Base-by-base conservation (phyloP, 2,329 filamentous ascomycete genomes). In the Phyllosticta citrichinensis region DNA sequence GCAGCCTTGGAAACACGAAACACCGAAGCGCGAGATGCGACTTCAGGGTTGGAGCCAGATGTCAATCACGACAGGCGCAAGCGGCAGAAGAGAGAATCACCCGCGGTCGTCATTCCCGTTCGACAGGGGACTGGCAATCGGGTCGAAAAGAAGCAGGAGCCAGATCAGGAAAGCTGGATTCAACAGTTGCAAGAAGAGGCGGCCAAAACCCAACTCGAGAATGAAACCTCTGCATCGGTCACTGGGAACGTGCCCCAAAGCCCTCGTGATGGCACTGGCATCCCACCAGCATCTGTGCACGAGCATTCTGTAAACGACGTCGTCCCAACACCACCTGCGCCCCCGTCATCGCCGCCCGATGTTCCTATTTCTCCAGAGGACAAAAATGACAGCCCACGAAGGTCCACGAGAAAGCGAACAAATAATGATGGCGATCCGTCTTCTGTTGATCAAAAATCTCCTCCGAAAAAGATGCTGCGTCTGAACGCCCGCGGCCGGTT, bases 401-500 rank as follows among this genome's bases (percentile, higher is more conserved):
- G n/a, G 6, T 47, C 40, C 12, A 17, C n/a, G 40, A n/a, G 40
- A 14, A 40, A 56, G 14, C 20, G 30, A 30, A 11, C 30, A 3
- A 25, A 40, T 17, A 14, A 12, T 14, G 27, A n/a, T 17, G 6
- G n/a, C 17, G 60, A 4, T n/a, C 50, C 35, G 5, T 25, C 53
- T 17, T 47, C 58, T 5, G 24, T 25, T 17, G 54, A 52, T 6
- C 47, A 56, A 27, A 40, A 25, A 17, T 52, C 66, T 10, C 70
- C 69, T 1, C 72, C 70, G 58, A 73, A 70, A 59, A 74, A 72
- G 61, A 69, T 71, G 35, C 58, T 78, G 56, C 73, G 73, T 60
- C 64, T 80, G 47, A 77, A 72, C 56, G 75, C 74, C 24, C 74
- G 71, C 27, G 78, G 78, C n/a, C 78, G 72, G 60, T 73, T 80